These are phyloP conservation scores for Daldinia caldariorum DNA, from an alignment of 495 filamentous ascomycete species.

Conservation along the genomic window DNA sequence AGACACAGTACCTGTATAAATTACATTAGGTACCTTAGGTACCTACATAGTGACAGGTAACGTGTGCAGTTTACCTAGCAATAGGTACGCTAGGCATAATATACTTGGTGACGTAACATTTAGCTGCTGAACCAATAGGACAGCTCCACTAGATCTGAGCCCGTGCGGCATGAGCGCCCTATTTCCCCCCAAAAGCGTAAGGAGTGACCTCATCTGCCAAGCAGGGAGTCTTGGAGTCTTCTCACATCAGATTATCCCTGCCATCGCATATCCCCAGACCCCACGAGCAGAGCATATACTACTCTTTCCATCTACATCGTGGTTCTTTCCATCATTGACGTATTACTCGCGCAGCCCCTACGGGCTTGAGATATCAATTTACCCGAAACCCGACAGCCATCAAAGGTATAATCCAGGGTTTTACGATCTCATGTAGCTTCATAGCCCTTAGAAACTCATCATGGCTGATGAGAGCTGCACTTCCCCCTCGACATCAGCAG, in stretches of 20 bases:
- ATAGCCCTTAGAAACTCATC: conserved; percentile 17
- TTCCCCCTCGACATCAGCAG: conserved; percentile 36
- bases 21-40: too few species aligned
- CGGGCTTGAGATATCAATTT: conserved; percentile 22
- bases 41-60: too few species aligned
- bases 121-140: neutral
- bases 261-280: conserved; percentile 30
- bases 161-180: neutral
- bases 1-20: too few species aligned
- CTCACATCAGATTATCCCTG: conserved; percentile 28
- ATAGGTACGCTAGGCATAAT: neutral
- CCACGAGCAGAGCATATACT: neutral
- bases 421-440: conserved; percentile 34
- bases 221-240: neutral
- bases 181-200: conserved; percentile 4
- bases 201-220: conserved; percentile 32
- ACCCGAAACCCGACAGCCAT: neutral
- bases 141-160: conserved; percentile 8
- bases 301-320: conserved; percentile 22
- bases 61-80: too few species aligned
- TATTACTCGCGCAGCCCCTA: conserved; percentile 30
- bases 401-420: conserved; percentile 3
- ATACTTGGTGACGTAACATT: conserved; percentile 12
- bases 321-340: conserved; percentile 10
- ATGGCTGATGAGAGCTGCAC: conserved; percentile 43